Evolutionary conservation across 306 rosid species (phyloP).

Genomic region (Mimosa pudica): DNA sequence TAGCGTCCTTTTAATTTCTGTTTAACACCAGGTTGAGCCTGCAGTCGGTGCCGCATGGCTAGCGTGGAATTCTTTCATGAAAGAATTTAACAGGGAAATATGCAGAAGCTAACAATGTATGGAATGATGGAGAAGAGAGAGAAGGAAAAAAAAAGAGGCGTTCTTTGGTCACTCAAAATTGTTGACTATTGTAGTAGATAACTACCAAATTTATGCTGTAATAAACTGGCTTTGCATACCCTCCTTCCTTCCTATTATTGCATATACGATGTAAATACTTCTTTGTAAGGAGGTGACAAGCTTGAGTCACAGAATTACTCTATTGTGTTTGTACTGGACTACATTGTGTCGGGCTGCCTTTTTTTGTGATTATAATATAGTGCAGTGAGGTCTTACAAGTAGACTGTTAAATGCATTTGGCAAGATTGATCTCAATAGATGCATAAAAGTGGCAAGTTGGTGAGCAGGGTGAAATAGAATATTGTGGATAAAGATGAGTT

Average conservation of each 20-base stretch:
- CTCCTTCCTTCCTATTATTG: background rate
- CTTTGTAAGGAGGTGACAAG: background rate
- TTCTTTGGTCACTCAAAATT: background rate
- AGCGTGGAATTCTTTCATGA: constrained; percentile 80
- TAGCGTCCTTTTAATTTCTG: constrained; percentile 13
- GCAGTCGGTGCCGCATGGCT: constrained; percentile 94
- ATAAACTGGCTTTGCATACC: constrained; percentile 1
- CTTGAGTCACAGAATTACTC: background rate
- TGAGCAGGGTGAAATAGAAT: background rate
- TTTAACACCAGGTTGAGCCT: constrained; percentile 73
- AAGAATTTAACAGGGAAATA: constrained; percentile 52
- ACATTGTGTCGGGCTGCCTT: background rate
- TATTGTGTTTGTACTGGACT: background rate
- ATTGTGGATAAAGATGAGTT: background rate
- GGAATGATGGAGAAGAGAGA: background rate
- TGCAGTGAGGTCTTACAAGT: background rate
- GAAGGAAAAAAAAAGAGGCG: background rate
- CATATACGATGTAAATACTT: background rate
- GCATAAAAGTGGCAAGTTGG: background rate
- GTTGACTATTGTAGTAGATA: background rate
- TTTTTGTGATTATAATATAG: background rate
- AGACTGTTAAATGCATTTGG: background rate
- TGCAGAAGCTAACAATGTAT: constrained; percentile 42
- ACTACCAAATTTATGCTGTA: background rate
- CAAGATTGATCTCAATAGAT: background rate